These are phyloP conservation scores for Lactarius evosmus DNA, from an alignment of 768 basidiomycete species.

Conservation along the genomic window DNA sequence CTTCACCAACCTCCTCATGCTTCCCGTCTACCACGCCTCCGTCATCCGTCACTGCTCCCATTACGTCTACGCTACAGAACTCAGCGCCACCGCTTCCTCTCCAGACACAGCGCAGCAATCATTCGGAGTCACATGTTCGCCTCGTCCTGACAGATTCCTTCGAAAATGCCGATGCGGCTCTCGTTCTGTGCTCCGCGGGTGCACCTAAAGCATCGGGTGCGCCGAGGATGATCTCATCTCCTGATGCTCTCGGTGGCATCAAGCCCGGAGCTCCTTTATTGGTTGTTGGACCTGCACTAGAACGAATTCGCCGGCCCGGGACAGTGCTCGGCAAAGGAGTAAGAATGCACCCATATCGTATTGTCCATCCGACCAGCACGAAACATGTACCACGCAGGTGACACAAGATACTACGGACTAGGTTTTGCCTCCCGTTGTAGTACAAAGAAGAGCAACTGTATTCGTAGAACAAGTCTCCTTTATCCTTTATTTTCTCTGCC, in stretches of 20 bases:
- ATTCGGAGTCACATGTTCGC: slow-evolving; percentile 22
- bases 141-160: slow-evolving; percentile 33
- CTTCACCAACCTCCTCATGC: slow-evolving; percentile 28
- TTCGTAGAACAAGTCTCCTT: slow-evolving; percentile 14
- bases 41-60: slow-evolving; percentile 23
- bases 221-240: slow-evolving; percentile 22
- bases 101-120: slow-evolving; percentile 7
- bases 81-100: slow-evolving; percentile 9
- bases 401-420: slow-evolving; percentile 3
- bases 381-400: slow-evolving; percentile 16
- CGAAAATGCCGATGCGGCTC: slow-evolving; percentile 52
- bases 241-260: slow-evolving; percentile 23
- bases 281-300: slow-evolving; percentile 48
- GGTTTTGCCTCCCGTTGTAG: slow-evolving; percentile 8
- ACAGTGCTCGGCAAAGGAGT: slow-evolving; percentile 44
- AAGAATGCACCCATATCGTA: slow-evolving; percentile 56
- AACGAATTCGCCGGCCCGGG: slow-evolving; percentile 44
- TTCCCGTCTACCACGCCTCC: slow-evolving; percentile 16
- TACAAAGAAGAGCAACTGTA: slow-evolving; percentile 13
- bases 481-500: neutral
- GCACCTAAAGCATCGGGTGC: slow-evolving; percentile 29
- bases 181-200: slow-evolving; percentile 42
- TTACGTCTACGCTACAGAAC: slow-evolving; percentile 17
- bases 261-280: slow-evolving; percentile 38
- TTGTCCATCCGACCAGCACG: slow-evolving; percentile 31